These are phyloP conservation scores for Pichia cabralensis DNA, from an alignment of 805 yeast genomes.

Conservation along the genomic window DNA sequence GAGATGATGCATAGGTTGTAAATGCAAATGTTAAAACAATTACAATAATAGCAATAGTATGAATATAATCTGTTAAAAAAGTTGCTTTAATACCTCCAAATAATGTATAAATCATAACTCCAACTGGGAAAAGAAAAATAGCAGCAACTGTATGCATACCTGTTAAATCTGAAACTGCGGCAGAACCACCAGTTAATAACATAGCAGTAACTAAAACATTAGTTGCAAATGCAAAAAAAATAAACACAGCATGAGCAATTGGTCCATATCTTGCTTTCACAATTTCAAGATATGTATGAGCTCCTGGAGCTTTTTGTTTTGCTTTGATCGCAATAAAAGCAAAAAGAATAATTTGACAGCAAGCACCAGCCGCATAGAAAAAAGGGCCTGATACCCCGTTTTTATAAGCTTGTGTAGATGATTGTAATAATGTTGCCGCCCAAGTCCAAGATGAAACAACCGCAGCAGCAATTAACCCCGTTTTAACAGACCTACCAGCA, in stretches of 20 bases:
- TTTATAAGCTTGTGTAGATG: constrained; percentile 69
- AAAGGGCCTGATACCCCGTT: constrained; percentile 77
- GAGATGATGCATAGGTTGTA: constrained; percentile 63
- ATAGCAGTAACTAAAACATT: constrained; percentile 86
- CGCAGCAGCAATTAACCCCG: constrained; percentile 79
- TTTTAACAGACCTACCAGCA: constrained; percentile 81
- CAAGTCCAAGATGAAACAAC: constrained; percentile 94
- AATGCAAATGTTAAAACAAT: constrained; percentile 77
- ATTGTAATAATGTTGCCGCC: constrained; percentile 71
- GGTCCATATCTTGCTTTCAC: constrained; percentile 73
- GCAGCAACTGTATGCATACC: constrained; percentile 76
- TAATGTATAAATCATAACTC: constrained; percentile 63
- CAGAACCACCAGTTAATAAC: constrained; percentile 87
- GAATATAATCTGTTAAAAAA: constrained; percentile 68
- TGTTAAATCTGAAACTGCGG: constrained; percentile 68
- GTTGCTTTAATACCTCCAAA: constrained; percentile 82
- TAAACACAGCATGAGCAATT: constrained; percentile 56
- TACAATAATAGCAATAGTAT: constrained; percentile 70
- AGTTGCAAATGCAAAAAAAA: constrained; percentile 79
- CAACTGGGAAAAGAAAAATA: constrained; percentile 72
- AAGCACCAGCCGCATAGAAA: constrained; percentile 81
- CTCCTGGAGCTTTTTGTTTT: constrained; percentile 81
- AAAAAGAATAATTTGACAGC: constrained; percentile 78
- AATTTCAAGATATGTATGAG: constrained; percentile 86
- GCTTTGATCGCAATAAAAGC: constrained; percentile 83